Evolutionary conservation across 352 stramenopile genomes (phyloP), one percentile per base, ranked within the genome.

Genomic region (Pythium myriotylum): DNA sequence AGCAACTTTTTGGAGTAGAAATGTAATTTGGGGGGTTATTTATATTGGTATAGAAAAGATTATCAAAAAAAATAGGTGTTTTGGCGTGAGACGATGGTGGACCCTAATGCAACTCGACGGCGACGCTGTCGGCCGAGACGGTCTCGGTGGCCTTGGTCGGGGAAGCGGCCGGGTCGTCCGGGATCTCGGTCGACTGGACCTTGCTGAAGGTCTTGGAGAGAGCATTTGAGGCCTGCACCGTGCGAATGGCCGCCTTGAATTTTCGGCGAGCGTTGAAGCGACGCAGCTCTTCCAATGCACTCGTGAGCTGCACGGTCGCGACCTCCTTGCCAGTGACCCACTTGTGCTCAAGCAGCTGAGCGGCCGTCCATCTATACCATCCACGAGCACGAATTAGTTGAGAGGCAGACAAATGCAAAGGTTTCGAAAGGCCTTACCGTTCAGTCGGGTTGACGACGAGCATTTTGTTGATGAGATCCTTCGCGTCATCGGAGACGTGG

Each of bases 181-280:
- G 20, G 37, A 51, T 40, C 20, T 68, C 61, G 39, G n/a, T 24
- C 35, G 61, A 68, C 6, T 53, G 39, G 61, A 67, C 81, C 59
- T 86, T 86, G 73, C 82, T 89, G 72, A 80, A 88, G 54, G 80
- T 78, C 69, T 92, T 92, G 65, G 84, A 84, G 50, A 93, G 77
- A 17, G 76, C 67, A 39, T 88, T 85, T 20, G 82, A 86, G 45
- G 84, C 77, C 43, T 86, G 76, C 26, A 95, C 91, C 3, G 89
- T 95, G 61, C 89, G 90, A 45, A 98, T 90, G 4, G 92, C 92
- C 22, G 86, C 90, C 75, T 97, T 97, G 76, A 98, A 97, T 68
- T 98, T 98, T 66, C 92, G 87, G 54, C 94, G 96, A 22, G 91
- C 94, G 68, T 98, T 98, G 80, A 97, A 98, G 68, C 88, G 88